Percentiles rank a stretch among this genome's conserved stretches.
phyloP scores from a whole-genome alignment of 1,139 yeast genomes.

The Pichia terricola region DNA sequence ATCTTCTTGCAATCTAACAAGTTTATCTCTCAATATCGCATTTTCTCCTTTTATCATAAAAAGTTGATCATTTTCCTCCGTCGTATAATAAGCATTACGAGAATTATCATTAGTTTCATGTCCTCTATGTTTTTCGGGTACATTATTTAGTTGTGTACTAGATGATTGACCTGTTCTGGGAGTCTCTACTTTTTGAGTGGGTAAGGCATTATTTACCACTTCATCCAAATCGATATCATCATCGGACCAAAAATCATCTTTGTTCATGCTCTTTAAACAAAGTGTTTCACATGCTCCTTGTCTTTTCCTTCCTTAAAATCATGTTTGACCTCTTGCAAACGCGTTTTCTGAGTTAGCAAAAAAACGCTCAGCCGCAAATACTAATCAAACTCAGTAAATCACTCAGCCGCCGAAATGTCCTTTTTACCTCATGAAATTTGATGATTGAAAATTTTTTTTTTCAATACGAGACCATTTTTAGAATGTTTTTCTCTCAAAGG shows the following conservation, averaged over 20 bases:
- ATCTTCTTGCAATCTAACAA: conserved; percentile 36
- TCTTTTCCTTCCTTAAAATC: no score
- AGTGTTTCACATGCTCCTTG: no score
- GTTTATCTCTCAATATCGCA: conserved; percentile 60
- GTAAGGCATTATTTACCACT: neutral
- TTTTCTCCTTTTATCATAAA: conserved; percentile 66
- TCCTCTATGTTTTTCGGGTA: neutral
- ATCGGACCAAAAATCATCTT: conserved; percentile 22
- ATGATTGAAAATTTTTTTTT: no score
- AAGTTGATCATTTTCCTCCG: conserved; percentile 20
- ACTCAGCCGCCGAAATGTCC: no score
- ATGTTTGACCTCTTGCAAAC: no score
- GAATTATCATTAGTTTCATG: neutral
- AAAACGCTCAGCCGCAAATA: no score
- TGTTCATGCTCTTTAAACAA: neutral
- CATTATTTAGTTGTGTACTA: neutral
- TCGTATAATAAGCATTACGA: neutral
- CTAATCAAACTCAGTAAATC: no score
- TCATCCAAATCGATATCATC: conserved; percentile 20
- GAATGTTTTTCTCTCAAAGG: no score
- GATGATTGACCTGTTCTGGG: neutral
- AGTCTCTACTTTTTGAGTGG: neutral
- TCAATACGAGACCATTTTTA: no score
- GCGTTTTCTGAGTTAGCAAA: no score
- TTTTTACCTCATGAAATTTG: no score